phyloP scores from a whole-genome alignment of 208 protist genomes.

The Crithidia mellificae region DNA sequence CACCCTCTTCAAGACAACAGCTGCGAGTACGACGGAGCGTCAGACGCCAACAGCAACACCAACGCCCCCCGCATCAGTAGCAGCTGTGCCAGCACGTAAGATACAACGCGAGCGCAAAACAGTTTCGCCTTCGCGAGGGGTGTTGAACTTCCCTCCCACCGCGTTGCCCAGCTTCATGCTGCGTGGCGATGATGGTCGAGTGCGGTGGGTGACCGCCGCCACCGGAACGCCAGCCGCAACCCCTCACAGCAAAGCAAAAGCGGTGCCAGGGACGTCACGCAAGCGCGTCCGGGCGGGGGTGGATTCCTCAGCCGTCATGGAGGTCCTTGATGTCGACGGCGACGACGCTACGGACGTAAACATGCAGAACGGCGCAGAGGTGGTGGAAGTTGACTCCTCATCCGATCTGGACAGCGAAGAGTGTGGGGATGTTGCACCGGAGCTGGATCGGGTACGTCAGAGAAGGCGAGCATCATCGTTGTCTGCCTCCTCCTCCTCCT shows the following conservation, averaged over 20 bases:
- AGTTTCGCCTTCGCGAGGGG: conserved; percentile 1
- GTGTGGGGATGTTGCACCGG: too few species aligned
- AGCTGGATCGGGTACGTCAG: too few species aligned
- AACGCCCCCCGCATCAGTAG: neutral
- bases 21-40: too few species aligned
- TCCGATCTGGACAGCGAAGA: too few species aligned
- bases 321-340: conserved; percentile 5
- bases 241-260: neutral
- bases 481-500: too few species aligned
- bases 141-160: conserved; percentile 35
- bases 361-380: neutral
- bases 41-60: too few species aligned
- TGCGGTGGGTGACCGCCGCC: conserved; percentile 54
- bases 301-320: neutral
- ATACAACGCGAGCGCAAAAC: too few species aligned
- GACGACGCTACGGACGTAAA: neutral
- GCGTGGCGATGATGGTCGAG: conserved; percentile 59
- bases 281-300: neutral
- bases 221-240: too few species aligned
- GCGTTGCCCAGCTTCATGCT: conserved; percentile 50
- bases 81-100: neutral
- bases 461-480: too few species aligned
- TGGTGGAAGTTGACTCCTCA: conserved; percentile 12
- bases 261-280: neutral
- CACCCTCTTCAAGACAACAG: neutral